Conservation (phyloP, 2,329 filamentous ascomycete species). For the Stachybotrys echinatus region DNA sequence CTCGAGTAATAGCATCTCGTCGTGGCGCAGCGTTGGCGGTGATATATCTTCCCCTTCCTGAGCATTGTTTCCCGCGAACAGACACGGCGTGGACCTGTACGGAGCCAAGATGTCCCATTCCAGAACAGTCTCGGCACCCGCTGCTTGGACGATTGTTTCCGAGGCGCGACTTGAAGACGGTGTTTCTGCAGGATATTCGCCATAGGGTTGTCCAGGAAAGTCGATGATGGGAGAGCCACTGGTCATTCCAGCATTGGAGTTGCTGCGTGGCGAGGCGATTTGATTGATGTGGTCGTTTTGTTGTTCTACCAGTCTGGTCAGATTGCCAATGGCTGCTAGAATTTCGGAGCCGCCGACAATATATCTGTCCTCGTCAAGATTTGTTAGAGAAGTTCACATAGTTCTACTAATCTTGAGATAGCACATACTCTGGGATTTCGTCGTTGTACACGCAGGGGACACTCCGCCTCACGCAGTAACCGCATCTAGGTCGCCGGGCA, state of each 20-base stretch:
- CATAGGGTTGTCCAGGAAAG: neutral
- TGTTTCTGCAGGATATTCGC: neutral
- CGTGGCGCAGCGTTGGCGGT: neutral
- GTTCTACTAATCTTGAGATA: neutral
- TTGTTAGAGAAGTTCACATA: neutral
- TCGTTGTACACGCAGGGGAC: conserved; percentile 1
- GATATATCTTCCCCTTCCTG: neutral
- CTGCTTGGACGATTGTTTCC: neutral
- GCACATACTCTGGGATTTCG: neutral
- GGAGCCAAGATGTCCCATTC: neutral
- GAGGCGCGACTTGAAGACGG: neutral
- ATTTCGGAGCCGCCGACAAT: neutral
- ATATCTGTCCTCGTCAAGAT: neutral
- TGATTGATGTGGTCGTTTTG: neutral
- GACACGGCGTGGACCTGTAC: neutral
- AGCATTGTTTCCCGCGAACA: neutral
- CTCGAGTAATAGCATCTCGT: neutral
- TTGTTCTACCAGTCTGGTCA: neutral
- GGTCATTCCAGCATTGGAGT: neutral
- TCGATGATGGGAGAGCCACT: neutral
- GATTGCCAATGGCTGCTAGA: neutral
- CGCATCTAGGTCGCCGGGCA: conserved; percentile 3
- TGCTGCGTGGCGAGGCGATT: too few species aligned
- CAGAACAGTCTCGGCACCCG: neutral
- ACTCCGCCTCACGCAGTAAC: conserved; percentile 2